Conservation (phyloP, 148 eudicot species). For the Cornus kousa region DNA sequence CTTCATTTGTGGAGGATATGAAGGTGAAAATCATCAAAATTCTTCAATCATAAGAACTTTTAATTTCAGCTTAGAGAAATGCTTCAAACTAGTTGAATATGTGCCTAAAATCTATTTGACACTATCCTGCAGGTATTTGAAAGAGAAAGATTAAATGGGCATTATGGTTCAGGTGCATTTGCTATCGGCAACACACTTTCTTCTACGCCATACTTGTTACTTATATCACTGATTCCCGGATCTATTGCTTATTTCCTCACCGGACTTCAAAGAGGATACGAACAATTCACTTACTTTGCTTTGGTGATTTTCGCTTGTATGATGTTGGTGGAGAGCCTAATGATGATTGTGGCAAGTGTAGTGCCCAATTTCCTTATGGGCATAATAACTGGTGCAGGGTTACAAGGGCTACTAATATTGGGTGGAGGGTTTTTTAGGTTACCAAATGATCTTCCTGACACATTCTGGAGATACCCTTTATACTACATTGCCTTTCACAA, state of each 20-base stretch:
- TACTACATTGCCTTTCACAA: conserved; percentile 38
- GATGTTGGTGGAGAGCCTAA: conserved; percentile 63
- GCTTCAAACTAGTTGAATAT: neutral
- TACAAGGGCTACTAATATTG: conserved; percentile 42
- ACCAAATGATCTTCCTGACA: conserved; percentile 32
- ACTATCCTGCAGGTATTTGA: conserved; percentile 29
- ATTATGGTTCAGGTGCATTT: conserved; percentile 40
- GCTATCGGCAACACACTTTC: conserved; percentile 53
- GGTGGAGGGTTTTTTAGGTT: conserved; percentile 41
- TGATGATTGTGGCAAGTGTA: conserved; percentile 61
- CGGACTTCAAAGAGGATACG: conserved; percentile 38
- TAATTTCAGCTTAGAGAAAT: too few species aligned
- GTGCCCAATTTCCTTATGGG: conserved; percentile 57
- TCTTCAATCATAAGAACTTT: too few species aligned
- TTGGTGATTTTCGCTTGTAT: conserved; percentile 29
- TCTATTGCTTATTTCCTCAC: conserved; percentile 38
- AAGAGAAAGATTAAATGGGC: conserved; percentile 61
- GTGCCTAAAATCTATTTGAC: neutral
- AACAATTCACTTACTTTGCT: conserved; percentile 34
- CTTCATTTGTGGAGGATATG: conserved; percentile 81
- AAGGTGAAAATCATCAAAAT: conserved; percentile 21
- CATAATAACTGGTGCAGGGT: conserved; percentile 52
- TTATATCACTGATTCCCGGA: conserved; percentile 44
- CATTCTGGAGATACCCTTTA: conserved; percentile 47
- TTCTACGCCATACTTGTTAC: conserved; percentile 39